Conservation (phyloP, 1,284 basidiomycete genomes). For the Trametes versicolor region DNA sequence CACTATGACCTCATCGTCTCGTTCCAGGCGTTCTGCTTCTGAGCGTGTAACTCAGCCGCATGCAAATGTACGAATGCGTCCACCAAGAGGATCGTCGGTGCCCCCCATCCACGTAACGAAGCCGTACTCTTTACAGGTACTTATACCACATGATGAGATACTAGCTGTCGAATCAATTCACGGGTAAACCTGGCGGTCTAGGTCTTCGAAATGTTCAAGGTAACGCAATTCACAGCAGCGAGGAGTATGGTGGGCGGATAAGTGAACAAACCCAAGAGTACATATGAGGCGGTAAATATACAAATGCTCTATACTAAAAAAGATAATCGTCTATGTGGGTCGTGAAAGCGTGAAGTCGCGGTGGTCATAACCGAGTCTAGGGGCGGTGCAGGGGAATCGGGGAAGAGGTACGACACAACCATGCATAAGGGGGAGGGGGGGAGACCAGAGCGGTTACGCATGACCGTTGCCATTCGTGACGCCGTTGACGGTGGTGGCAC, state of each 20-base stretch:
- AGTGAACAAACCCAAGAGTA: conserved; percentile 6
- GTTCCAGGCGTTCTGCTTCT: conserved; percentile 11
- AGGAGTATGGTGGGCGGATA: background rate
- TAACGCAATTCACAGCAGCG: no score
- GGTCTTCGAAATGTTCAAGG: no score
- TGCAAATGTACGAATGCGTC: background rate
- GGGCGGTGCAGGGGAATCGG: background rate
- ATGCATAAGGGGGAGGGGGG: background rate
- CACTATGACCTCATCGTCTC: conserved; percentile 29
- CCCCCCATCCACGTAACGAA: background rate
- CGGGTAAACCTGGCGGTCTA: no score
- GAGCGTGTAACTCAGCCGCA: background rate
- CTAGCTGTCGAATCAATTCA: no score
- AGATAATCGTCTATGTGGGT: conserved; percentile 25
- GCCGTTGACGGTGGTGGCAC: conserved; percentile 27
- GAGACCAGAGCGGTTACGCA: conserved; percentile 5
- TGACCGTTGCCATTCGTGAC: conserved; percentile 25
- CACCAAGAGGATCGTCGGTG: background rate
- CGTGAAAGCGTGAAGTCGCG: conserved; percentile 8
- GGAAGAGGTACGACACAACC: background rate
- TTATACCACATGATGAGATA: no score
- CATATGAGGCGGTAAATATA: conserved; percentile 28
- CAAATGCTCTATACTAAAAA: conserved; percentile 30
- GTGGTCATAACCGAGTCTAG: conserved; percentile 16
- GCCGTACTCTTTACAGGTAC: background rate